Base-by-base conservation (phyloP, 1,139 yeast species). In the Diutina ranongensis region DNA sequence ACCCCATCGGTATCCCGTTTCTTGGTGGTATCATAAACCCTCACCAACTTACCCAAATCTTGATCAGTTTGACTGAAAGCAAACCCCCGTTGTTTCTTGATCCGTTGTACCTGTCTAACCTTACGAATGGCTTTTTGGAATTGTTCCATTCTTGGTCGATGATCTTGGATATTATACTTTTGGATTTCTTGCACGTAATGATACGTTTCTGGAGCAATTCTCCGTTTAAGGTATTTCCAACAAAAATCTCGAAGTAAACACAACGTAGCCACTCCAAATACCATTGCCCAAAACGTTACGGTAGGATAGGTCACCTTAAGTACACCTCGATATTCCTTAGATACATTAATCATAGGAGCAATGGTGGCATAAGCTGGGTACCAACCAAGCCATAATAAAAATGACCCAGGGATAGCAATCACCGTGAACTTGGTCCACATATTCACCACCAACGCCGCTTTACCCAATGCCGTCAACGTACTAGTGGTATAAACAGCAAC, bases 71-170 rank as follows among this genome's bases (percentile, higher is more conserved):
- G 98, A 3, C 97, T 88, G 57, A 92, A 94, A 1, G 99, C 99
- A 72, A 87, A 94, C 18, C 98, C 98, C 64, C 98, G 82, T 67
- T 92, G 98, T 59, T 92, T 94, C 60, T 94, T 86, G 83, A 92
- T 89, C 63, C 99, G 77, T 63, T 92, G 97, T 34, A 94, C 97
- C 63, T 94, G 98, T 63, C 99, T 82, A 38, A 92, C 97, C 60
- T 89, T 92, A 59, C 97, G 76, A 49, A 94, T 92, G 5, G 98
- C 97, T 63, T 85, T 88, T 62, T 94, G 98, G 71, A 94, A 94
- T 53, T 89, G 95, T 54, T 88, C 95, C 78, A 89, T 81, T 55
- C 96, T 78, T 19, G 99, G 98, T 54, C 96, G 75, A 62, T 85
- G 85, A 59, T 92, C 97, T 53, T 86, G 94, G 51, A 89, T 85